Evolutionary conservation across 148 eudicot species (phyloP), one percentile per base, ranked within the genome.

Genomic region (Simmondsia chinensis): DNA sequence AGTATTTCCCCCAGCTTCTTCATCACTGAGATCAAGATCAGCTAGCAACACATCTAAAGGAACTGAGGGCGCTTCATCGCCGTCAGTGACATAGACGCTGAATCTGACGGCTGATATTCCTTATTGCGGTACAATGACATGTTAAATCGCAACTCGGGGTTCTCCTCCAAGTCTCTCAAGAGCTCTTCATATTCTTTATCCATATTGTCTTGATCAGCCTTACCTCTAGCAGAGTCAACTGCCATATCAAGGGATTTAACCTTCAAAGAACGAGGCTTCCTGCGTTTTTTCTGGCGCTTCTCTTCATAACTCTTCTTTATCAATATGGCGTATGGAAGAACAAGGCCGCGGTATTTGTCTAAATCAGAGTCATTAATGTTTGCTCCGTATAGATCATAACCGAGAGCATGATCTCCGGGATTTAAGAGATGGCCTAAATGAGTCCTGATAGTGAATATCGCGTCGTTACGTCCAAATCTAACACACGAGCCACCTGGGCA

Each of bases 261-360:
- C 67, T 70, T 77, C 84, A 79, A 73, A 3, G 80, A 12, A 30
- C 76, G 64, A 43, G 76, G 68, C 63, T 73, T 73, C 37, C 68
- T 67, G 3, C 48, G 68, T 56, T 57, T 77, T 62, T 18, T 73
- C 42, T 20, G 68, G 3, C 71, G 61, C 44, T 59, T 74, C 65
- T 71, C 77, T 36, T 76, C 55, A 21, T 60, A 62, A 32, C 67
- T 76, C 72, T 73, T 79, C 61, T 68, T 70, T 9, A 76, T 47
- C 43, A 83, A 35, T 52, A 83, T 51, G 25, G 52, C 73, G 15
- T 72, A 77, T 0, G 87, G 94, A 19, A 73, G 41, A 12, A 42
- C 61, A 51, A 56, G 29, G 34, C 68, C 82, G 45, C 47, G 68
- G 48, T 48, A 73, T 33, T 75, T 54, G 29, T 69, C 74, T 20